Evolutionary conservation across 352 stramenopile species (phyloP).

Genomic region (Phytophthora citrophthora): DNA sequence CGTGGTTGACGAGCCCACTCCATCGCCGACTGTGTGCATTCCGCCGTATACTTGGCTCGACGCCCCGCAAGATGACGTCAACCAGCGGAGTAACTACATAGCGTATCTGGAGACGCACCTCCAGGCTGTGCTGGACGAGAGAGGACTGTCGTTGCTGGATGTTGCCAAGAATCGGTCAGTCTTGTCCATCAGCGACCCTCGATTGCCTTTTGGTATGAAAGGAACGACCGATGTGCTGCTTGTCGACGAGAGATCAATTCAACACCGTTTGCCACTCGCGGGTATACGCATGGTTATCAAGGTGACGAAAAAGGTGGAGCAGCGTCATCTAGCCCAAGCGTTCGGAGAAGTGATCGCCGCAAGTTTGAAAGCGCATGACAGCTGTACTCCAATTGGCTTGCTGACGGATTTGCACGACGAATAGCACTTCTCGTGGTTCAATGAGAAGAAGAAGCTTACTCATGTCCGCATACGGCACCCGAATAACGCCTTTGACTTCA

Average conservation of each 20-base stretch:
- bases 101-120: constrained; percentile 15
- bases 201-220: not conserved
- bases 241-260: constrained; percentile 1
- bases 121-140: not conserved
- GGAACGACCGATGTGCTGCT: constrained; percentile 8
- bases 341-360: constrained; percentile 6
- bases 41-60: constrained; percentile 6
- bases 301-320: constrained; percentile 1
- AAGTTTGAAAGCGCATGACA: too few species aligned
- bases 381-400: too few species aligned
- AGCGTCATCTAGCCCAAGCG: not conserved
- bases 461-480: constrained; percentile 4
- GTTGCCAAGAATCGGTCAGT: not conserved
- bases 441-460: constrained; percentile 12
- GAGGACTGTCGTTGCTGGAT: constrained; percentile 9
- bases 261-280: constrained; percentile 1
- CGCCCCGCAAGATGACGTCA: not conserved
- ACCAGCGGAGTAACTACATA: constrained; percentile 6
- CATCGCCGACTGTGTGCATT: not conserved
- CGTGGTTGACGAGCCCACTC: not conserved
- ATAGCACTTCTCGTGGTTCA: constrained; percentile 14
- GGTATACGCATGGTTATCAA: constrained; percentile 3
- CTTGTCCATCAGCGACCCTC: constrained; percentile 1
- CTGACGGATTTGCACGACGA: too few species aligned
- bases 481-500: constrained; percentile 17